phyloP scores from a whole-genome alignment of 805 yeast species.

The Sugiyamaella chiloensis region DNA sequence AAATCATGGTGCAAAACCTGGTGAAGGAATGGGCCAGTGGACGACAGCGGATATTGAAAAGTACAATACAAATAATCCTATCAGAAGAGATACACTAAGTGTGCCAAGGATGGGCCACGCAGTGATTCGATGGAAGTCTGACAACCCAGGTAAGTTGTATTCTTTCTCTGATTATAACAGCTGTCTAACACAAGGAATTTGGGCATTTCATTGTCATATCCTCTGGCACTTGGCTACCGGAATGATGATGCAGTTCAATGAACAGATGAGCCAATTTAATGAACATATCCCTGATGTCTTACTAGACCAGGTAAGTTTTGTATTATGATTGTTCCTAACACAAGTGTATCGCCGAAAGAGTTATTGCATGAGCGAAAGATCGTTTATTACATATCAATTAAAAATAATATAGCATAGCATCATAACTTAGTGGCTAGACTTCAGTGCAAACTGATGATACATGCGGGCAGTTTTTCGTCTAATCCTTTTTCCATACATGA shows the following conservation, averaged over 20 bases:
- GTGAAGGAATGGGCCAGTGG: constrained; percentile 42
- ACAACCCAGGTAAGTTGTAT: constrained; percentile 77
- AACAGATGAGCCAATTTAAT: constrained; percentile 29
- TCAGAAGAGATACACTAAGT: constrained; percentile 68
- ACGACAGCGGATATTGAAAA: constrained; percentile 34
- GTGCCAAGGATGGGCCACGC: constrained; percentile 28
- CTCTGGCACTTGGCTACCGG: constrained; percentile 95
- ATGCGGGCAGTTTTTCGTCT: constrained; percentile 6
- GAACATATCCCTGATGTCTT: constrained; percentile 26
- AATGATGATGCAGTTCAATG: constrained; percentile 38
- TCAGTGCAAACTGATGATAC: constrained; percentile 8
- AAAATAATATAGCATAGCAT: neutral
- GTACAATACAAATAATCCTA: constrained; percentile 40
- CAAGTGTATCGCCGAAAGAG: neutral
- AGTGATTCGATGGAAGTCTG: constrained; percentile 63
- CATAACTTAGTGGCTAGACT: neutral
- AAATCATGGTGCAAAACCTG: constrained; percentile 28
- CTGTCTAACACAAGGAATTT: constrained; percentile 48
- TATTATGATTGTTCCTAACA: neutral
- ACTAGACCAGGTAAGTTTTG: constrained; percentile 1
- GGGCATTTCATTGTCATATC: constrained; percentile 94
- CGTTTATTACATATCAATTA: neutral
- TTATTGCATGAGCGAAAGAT: neutral
- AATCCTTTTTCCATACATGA: constrained; percentile 10
- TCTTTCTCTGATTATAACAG: no score